Evolutionary conservation across 2,329 filamentous ascomycete genomes (phyloP).

Genomic region (Diaporthe vexans): DNA sequence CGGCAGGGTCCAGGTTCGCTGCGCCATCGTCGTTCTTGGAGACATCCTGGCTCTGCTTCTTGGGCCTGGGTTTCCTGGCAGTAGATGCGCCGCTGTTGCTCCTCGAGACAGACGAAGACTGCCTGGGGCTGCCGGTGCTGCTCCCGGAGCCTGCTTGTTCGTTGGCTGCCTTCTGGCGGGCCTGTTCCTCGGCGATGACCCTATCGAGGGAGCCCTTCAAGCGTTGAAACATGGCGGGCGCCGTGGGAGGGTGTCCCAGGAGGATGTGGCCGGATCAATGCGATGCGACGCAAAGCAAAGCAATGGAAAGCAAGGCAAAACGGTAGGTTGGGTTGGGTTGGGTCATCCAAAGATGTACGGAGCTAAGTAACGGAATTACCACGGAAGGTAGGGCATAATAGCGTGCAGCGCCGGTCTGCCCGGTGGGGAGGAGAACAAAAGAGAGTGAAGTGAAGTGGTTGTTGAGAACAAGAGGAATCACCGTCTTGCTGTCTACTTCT

Average conservation of each 20-base stretch:
- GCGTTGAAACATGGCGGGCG: constrained; percentile 65
- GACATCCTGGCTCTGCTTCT: constrained; percentile 57
- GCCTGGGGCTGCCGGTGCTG: constrained; percentile 50
- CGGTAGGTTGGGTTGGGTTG: not conserved
- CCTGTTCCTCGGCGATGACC: constrained; percentile 92
- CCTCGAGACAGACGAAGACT: constrained; percentile 58
- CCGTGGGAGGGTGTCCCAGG: not conserved
- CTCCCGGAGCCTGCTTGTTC: constrained; percentile 52
- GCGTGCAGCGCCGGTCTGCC: constrained; percentile 20
- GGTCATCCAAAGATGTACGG: not conserved
- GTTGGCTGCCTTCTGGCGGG: constrained; percentile 74
- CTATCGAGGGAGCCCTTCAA: constrained; percentile 88
- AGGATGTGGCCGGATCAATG: not conserved
- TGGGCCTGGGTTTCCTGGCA: constrained; percentile 54
- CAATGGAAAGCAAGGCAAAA: constrained; percentile 4
- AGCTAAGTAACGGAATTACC: not conserved
- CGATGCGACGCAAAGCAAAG: not conserved
- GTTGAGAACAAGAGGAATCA: too few species aligned
- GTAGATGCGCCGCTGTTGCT: constrained; percentile 52
- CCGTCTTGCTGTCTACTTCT: not conserved
- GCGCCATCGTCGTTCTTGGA: constrained; percentile 53
- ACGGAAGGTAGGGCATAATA: constrained; percentile 22
- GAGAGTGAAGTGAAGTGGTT: not conserved
- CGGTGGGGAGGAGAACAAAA: not conserved
- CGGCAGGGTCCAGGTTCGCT: constrained; percentile 82